Conservation (phyloP, 1,139 yeast species). For the Yamadazyma atmosphaerica region DNA sequence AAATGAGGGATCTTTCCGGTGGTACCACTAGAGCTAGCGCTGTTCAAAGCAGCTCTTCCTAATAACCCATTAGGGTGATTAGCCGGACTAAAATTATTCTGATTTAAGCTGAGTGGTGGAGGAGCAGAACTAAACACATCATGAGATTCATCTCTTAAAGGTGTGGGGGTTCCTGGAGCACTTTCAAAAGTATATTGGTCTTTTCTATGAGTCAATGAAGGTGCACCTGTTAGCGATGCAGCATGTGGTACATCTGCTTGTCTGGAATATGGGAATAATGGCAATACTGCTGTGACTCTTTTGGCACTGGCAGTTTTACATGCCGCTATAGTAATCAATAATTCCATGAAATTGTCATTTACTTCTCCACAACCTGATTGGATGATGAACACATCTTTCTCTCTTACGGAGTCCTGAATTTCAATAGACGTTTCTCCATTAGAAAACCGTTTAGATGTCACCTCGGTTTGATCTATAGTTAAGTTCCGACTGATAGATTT, state of each 20-base stretch:
- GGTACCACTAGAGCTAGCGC: conserved; percentile 9
- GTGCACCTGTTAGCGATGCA: conserved; percentile 58
- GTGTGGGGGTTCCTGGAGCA: conserved; percentile 62
- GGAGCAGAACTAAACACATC: conserved; percentile 14
- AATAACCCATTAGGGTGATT: conserved; percentile 10
- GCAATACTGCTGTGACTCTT: conserved; percentile 91
- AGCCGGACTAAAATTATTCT: not conserved
- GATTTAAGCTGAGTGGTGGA: conserved; percentile 17
- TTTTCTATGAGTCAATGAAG: conserved; percentile 40
- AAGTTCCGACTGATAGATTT: conserved; percentile 62
- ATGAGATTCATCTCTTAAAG: conserved; percentile 24
- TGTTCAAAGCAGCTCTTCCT: conserved; percentile 18
- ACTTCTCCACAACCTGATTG: conserved; percentile 87
- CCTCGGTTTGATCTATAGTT: conserved; percentile 61
- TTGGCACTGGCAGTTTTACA: conserved; percentile 95
- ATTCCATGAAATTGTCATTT: conserved; percentile 87
- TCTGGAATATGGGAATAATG: conserved; percentile 92
- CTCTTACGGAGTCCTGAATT: conserved; percentile 82
- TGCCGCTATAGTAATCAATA: conserved; percentile 86
- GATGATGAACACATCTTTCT: conserved; percentile 86
- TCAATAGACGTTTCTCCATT: conserved; percentile 93
- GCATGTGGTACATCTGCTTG: conserved; percentile 96
- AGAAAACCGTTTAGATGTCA: conserved; percentile 56
- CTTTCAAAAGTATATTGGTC: conserved; percentile 58
- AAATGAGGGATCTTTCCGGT: conserved; percentile 13